phyloP scores from a whole-genome alignment of 2,329 filamentous ascomycete species.

The Nigrograna mackinnonii region DNA sequence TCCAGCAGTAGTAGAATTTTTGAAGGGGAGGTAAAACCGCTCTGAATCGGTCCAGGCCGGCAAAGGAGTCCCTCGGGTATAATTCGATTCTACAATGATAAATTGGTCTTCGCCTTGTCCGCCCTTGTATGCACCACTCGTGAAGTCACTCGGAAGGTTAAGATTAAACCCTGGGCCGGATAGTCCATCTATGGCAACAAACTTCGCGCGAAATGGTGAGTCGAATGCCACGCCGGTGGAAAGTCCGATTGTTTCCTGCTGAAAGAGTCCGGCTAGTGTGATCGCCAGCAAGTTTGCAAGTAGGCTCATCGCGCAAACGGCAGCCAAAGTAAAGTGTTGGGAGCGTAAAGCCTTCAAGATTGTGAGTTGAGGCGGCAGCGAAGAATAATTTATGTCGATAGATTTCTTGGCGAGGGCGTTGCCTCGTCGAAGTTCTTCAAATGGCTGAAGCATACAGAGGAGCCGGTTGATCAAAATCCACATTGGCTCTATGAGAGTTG shows the following conservation, averaged over 20 bases:
- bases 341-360: conserved; percentile 51
- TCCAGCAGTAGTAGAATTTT: no score
- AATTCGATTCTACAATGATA: conserved; percentile 51
- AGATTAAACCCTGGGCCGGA: conserved; percentile 14
- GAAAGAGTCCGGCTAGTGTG: conserved; percentile 56
- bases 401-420: conserved; percentile 34
- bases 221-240: conserved; percentile 4
- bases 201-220: conserved; percentile 15
- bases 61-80: conserved; percentile 46
- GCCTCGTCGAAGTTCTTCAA: conserved; percentile 52
- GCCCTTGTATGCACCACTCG: conserved; percentile 29
- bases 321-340: conserved; percentile 50
- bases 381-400: conserved; percentile 54
- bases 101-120: conserved; percentile 42
- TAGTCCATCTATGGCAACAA: conserved; percentile 30
- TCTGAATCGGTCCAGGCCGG: conserved; percentile 55
- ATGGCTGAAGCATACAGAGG: conserved; percentile 59
- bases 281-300: conserved; percentile 59
- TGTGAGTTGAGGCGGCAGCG: conserved; percentile 59
- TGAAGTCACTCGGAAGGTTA: not conserved
- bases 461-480: conserved; percentile 60
- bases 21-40: conserved; percentile 52
- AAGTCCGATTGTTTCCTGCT: conserved; percentile 31
- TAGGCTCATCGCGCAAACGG: conserved; percentile 53
- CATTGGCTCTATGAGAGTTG: conserved; percentile 60